Evolutionary conservation across 208 protist species (phyloP).

Genomic region (Crithidia sp.): DNA sequence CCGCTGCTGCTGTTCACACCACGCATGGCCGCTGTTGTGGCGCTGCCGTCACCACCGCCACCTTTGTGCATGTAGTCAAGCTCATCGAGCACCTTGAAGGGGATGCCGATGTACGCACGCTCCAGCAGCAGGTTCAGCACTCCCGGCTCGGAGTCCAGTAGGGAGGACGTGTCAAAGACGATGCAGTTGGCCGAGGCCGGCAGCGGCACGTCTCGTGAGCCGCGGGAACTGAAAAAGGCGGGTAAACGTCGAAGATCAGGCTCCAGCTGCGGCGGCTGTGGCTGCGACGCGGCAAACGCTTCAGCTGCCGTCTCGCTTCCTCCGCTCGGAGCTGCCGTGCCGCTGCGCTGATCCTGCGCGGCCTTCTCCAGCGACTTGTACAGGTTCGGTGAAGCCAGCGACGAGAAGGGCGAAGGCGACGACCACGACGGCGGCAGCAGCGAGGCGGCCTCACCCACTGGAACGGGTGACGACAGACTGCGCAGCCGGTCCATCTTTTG

Average conservation of each 20-base stretch:
- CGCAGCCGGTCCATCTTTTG: constrained; percentile 30
- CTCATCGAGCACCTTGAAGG: constrained; percentile 76
- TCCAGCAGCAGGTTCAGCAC: constrained; percentile 63
- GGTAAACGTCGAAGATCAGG: not conserved
- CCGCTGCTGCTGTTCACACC: not conserved
- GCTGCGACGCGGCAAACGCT: not conserved
- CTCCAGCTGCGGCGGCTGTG: not conserved
- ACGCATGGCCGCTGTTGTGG: constrained; percentile 12
- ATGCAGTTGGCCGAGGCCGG: constrained; percentile 29
- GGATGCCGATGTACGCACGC: constrained; percentile 63
- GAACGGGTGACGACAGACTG: constrained; percentile 25
- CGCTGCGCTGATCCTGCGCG: constrained; percentile 3
- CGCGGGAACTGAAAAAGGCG: not conserved
- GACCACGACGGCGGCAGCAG: constrained; percentile 32
- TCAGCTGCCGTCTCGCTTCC: too few species aligned
- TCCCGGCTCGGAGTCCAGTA: constrained; percentile 53
- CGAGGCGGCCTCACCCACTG: constrained; percentile 8
- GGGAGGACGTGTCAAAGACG: constrained; percentile 81
- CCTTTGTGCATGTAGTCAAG: constrained; percentile 71
- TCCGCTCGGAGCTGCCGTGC: not conserved
- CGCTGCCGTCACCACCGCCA: not conserved
- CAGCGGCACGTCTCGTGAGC: not conserved
- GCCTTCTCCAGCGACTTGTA: constrained; percentile 9
- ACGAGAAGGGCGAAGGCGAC: constrained; percentile 21
- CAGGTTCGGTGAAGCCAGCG: constrained; percentile 22